A percentile compares a stretch with the other conserved stretches of the same genome.
Conservation (phyloP, 805 yeast genomes). For the Kluyveromyces siamensis region DNA sequence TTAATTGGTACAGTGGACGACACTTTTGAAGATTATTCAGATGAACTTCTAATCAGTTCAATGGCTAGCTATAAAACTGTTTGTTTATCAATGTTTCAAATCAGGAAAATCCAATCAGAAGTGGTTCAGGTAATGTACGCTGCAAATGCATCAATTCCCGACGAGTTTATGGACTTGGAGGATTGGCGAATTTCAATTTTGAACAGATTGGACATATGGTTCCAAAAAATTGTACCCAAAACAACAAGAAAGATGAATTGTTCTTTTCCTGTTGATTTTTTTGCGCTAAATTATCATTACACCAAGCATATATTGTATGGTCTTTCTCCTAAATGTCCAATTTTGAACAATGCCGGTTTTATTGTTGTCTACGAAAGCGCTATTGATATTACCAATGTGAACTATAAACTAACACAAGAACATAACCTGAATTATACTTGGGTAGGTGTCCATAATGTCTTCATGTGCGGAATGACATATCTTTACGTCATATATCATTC, state of each 20-base stretch:
- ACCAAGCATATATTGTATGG: conserved; percentile 67
- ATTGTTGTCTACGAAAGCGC: conserved; percentile 53
- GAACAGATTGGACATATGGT: conserved; percentile 54
- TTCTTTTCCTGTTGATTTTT: conserved; percentile 60
- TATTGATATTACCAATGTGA: conserved; percentile 55
- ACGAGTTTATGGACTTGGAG: conserved; percentile 41
- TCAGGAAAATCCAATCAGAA: conserved; percentile 70
- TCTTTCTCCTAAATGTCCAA: conserved; percentile 59
- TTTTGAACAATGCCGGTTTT: conserved; percentile 45
- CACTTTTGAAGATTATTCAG: conserved; percentile 33
- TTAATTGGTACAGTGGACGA: conserved; percentile 35
- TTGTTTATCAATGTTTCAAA: conserved; percentile 55
- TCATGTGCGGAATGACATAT: conserved; percentile 83
- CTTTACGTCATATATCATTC: conserved; percentile 69
- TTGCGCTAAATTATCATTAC: conserved; percentile 69
- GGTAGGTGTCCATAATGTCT: conserved; percentile 85
- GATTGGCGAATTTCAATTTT: conserved; percentile 58
- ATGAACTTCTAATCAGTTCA: conserved; percentile 21
- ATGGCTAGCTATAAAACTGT: conserved; percentile 60
- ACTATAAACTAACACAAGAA: conserved; percentile 45
- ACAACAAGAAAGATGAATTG: conserved; percentile 56
- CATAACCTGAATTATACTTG: conserved; percentile 74
- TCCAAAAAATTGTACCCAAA: conserved; percentile 41
- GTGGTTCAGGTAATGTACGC: conserved; percentile 68
- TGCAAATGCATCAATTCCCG: conserved; percentile 54